Base-by-base conservation (phyloP, 108 stramenopile genomes). In the Cyclotella atomus region DNA sequence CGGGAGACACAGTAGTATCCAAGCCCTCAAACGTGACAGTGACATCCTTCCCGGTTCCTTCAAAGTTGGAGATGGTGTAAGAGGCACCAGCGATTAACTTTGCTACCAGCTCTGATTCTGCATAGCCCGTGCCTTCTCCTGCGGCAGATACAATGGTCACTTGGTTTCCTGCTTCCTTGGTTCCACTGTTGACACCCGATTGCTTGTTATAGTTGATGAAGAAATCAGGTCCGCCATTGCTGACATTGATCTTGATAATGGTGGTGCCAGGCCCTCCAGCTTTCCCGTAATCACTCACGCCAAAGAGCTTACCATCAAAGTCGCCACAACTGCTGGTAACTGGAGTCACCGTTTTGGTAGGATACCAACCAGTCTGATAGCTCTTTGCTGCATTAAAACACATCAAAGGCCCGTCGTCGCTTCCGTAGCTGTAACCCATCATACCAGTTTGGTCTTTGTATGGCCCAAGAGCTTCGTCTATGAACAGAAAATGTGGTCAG, bases 371-470 rank as follows among this genome's bases (percentile, higher is more conserved):
- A 19, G 85, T 45, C 43, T 88, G 73, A 43, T 44, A 88, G 43
- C 53, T 73, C 35, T 88, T 83, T 36, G 87, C 81, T n/a, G 75
- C 65, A 50, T 83, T 87, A 71, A 84, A 87, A 57, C 87, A 87
- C 84, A 85, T 87, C 38, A 69, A 14, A 17, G 77, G 81, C 0
- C 43, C 34, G 29, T 75, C 59, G 50, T 71, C 70, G 2, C 35
- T 6, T 21, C 15, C 19, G 43, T 82, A 82, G 7, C 50, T 55
- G 45, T 67, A 77, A 1, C 81, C 81, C 81, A 82, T 82, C 49
- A 77, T 64, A 6, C 68, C 67, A 2, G 64, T 46, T 54, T 78
- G 82, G 68, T 81, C 82, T 27, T 62, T 44, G 59, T 84, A 84
- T 2, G 65, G 60, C 21, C 44, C 57, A 10, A n/a, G n/a, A n/a